Conservation (phyloP, 495 filamentous ascomycete species). For the Parathielavia appendiculata region DNA sequence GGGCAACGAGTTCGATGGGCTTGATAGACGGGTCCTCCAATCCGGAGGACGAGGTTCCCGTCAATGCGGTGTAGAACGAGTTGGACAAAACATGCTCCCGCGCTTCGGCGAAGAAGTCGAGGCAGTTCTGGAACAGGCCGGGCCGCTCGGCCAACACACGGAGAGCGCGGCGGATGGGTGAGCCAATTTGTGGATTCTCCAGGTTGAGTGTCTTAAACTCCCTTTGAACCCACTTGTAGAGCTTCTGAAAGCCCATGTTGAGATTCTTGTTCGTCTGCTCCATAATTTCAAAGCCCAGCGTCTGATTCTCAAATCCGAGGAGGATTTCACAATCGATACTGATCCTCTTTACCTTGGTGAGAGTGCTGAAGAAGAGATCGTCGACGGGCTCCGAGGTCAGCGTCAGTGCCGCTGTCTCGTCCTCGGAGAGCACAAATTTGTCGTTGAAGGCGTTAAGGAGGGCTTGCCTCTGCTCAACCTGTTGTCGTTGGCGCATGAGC, state of each 20-base stretch:
- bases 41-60: slow-evolving; percentile 54
- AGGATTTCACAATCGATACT: slow-evolving; percentile 83
- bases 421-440: slow-evolving; percentile 79
- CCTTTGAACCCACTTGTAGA: slow-evolving; percentile 89
- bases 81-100: slow-evolving; percentile 83
- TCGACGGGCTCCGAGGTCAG: slow-evolving; percentile 74
- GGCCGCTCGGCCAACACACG: slow-evolving; percentile 87
- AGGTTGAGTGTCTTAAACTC: slow-evolving; percentile 91
- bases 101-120: slow-evolving; percentile 91
- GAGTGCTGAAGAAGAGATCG: slow-evolving; percentile 74
- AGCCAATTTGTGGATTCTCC: slow-evolving; percentile 88
- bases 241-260: slow-evolving; percentile 89
- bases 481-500: slow-evolving; percentile 66
- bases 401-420: slow-evolving; percentile 67
- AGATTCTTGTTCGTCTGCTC: slow-evolving; percentile 80
- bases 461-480: slow-evolving; percentile 80
- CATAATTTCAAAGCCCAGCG: slow-evolving; percentile 80
- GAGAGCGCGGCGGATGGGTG: slow-evolving; percentile 76
- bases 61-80: slow-evolving; percentile 85
- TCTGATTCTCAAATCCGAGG: slow-evolving; percentile 84
- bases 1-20: slow-evolving; percentile 88
- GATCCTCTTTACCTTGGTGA: slow-evolving; percentile 81
- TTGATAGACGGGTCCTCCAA: slow-evolving; percentile 56
- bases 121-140: slow-evolving; percentile 82
- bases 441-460: slow-evolving; percentile 76